Percentiles rank a stretch among this genome's conserved stretches.
Conservation (phyloP, 768 basidiomycete genomes). For the Amyloporia xantha region DNA sequence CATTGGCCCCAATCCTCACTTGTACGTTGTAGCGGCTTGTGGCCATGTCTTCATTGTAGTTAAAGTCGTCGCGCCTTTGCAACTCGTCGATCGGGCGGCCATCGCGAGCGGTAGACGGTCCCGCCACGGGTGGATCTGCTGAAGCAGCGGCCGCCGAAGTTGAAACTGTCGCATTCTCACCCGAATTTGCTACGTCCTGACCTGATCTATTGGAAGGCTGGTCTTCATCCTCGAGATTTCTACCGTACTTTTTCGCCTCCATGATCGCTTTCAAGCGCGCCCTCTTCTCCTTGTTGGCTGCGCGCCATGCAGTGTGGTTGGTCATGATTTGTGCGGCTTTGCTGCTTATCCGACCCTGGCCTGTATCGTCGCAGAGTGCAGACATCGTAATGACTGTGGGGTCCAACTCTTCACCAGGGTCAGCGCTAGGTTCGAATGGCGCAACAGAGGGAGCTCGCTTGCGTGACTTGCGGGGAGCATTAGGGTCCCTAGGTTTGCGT, state of each 20-base stretch:
- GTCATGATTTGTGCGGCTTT: constrained; percentile 66
- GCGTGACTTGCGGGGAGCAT: constrained; percentile 28
- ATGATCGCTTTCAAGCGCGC: constrained; percentile 52
- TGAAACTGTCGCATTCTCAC: not conserved
- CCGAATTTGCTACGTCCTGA: not conserved
- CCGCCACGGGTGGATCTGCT: not conserved
- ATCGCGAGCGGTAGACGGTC: constrained; percentile 2
- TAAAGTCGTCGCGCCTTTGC: constrained; percentile 55
- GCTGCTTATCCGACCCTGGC: constrained; percentile 72
- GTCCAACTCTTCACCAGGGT: constrained; percentile 72
- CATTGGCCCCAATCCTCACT: constrained; percentile 81
- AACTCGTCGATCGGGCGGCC: constrained; percentile 17
- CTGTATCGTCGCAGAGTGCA: constrained; percentile 66
- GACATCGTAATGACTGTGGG: constrained; percentile 86
- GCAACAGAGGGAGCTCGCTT: constrained; percentile 44
- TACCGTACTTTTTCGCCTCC: constrained; percentile 74
- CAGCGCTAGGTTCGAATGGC: constrained; percentile 49
- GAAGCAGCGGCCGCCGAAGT: not conserved
- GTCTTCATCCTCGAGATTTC: constrained; percentile 41
- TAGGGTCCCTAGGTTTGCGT: constrained; percentile 18
- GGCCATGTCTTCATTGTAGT: constrained; percentile 58
- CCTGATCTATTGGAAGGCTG: constrained; percentile 3
- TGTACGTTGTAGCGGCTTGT: constrained; percentile 78
- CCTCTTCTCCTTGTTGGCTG: constrained; percentile 58
- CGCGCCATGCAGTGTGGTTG: constrained; percentile 70